Percentiles rank a stretch among this genome's conserved stretches.
These are phyloP conservation scores for Madurella mycetomatis DNA, from an alignment of 2,329 filamentous ascomycete genomes.

Conservation along the genomic window DNA sequence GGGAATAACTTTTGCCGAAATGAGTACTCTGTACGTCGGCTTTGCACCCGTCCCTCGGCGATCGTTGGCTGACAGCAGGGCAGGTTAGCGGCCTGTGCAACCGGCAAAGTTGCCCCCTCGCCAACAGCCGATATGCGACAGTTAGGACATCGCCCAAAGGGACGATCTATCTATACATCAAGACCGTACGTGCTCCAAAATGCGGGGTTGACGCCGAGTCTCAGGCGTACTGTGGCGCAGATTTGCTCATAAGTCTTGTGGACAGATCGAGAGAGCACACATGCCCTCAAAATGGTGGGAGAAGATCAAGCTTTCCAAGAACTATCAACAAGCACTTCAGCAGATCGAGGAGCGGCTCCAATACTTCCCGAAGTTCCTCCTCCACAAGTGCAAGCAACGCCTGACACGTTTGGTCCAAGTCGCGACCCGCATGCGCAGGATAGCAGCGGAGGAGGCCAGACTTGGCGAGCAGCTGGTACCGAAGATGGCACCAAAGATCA, in stretches of 20 bases:
- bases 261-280: conserved; percentile 70
- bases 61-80: neutral
- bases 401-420: conserved; percentile 91
- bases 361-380: conserved; percentile 91
- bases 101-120: conserved; percentile 80
- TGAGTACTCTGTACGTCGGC: conserved; percentile 67
- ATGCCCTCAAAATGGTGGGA: conserved; percentile 93
- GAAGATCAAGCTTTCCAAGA: conserved; percentile 79
- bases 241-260: neutral
- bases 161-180: conserved; percentile 92
- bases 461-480: conserved; percentile 85
- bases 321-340: conserved; percentile 84
- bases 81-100: conserved; percentile 41
- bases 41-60: neutral
- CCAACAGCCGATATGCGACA: conserved; percentile 90
- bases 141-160: conserved; percentile 74
- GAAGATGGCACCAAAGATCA: conserved; percentile 86
- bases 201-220: neutral
- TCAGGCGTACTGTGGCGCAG: neutral
- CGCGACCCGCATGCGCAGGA: conserved; percentile 69
- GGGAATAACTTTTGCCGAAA: conserved; percentile 93
- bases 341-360: conserved; percentile 82
- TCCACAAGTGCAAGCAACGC: conserved; percentile 73
- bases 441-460: conserved; percentile 84
- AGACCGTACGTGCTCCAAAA: conserved; percentile 49